Conservation (phyloP, 805 yeast genomes). For the Isabelozyma pseudorhagii region DNA sequence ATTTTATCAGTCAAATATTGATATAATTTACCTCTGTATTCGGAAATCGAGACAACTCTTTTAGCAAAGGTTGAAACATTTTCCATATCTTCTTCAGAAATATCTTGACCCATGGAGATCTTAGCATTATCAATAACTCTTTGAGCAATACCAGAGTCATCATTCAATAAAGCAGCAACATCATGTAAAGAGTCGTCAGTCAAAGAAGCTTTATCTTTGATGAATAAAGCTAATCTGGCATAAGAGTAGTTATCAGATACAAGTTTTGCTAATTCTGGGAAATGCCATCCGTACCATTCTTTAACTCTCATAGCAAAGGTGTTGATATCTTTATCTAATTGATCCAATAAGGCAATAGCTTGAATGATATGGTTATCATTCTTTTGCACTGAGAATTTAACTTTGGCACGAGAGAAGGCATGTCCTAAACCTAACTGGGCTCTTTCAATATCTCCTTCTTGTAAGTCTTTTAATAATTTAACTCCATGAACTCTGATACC, state of each 20-base stretch:
- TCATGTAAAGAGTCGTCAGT: slow-evolving; percentile 94
- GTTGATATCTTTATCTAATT: slow-evolving; percentile 96
- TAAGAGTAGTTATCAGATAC: slow-evolving; percentile 85
- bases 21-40: slow-evolving; percentile 81
- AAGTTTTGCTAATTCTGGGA: slow-evolving; percentile 93
- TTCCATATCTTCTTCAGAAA: slow-evolving; percentile 90
- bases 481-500: slow-evolving; percentile 90
- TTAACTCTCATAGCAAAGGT: slow-evolving; percentile 96
- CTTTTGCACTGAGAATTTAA: slow-evolving; percentile 97
- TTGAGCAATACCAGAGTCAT: slow-evolving; percentile 88
- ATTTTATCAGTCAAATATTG: slow-evolving; percentile 90
- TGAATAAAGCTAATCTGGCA: slow-evolving; percentile 77
- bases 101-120: slow-evolving; percentile 98
- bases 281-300: slow-evolving; percentile 99
- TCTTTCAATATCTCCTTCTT: slow-evolving; percentile 93
- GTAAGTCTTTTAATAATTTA: slow-evolving; percentile 86
- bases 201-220: slow-evolving; percentile 83
- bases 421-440: slow-evolving; percentile 99
- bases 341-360: slow-evolving; percentile 96
- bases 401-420: slow-evolving; percentile 98
- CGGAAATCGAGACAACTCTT: slow-evolving; percentile 88
- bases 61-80: slow-evolving; percentile 89
- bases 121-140: slow-evolving; percentile 90
- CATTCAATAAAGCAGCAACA: slow-evolving; percentile 83
- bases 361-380: slow-evolving; percentile 99